Conservation (phyloP, 1,284 basidiomycete genomes). For the Exsudoporus floridanus region DNA sequence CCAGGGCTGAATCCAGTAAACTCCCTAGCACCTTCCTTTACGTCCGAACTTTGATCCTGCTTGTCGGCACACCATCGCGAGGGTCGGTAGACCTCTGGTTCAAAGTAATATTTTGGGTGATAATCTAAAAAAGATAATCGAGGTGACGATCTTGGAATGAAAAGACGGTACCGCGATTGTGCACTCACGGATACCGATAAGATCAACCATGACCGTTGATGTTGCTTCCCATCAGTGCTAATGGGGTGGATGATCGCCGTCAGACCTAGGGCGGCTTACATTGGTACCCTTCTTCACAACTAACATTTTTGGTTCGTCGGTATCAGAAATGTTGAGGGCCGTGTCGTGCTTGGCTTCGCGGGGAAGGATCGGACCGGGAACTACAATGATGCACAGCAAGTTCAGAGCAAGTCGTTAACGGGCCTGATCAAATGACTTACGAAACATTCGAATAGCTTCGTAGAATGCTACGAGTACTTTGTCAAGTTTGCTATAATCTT, state of each 20-base stretch:
- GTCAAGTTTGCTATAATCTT: conserved; percentile 2
- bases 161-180: too few relatives aligned
- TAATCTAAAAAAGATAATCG: not conserved
- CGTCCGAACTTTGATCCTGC: not conserved
- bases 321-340: not conserved
- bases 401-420: not conserved
- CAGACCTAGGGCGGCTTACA: not conserved
- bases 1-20: not conserved
- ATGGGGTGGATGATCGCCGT: not conserved
- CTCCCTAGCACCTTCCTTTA: not conserved
- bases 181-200: not conserved
- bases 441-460: not conserved
- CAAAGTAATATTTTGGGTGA: not conserved
- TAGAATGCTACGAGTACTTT: not conserved
- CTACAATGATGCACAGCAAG: not conserved
- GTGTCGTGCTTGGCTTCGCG: not conserved
- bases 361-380: not conserved
- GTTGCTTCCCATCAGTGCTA: not conserved
- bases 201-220: not conserved
- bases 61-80: not conserved
- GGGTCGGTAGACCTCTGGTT: not conserved
- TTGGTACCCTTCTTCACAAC: not conserved
- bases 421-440: not conserved
- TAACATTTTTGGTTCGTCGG: not conserved
- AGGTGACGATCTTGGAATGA: not conserved